These are phyloP conservation scores for Mycena citricolor DNA, from an alignment of 1,284 basidiomycete species.

Conservation along the genomic window DNA sequence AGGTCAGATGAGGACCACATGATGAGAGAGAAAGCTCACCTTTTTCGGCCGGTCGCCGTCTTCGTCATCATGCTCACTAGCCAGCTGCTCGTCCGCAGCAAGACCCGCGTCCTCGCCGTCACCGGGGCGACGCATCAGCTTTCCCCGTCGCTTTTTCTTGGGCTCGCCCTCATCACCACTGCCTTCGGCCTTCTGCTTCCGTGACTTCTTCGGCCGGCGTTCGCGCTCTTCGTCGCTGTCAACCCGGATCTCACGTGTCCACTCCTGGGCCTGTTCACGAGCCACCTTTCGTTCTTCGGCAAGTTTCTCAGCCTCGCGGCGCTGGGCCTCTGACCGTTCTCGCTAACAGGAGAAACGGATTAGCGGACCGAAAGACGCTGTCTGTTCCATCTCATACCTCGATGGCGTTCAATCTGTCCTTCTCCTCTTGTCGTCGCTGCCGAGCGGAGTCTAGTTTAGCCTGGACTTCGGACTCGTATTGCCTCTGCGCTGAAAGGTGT, in stretches of 20 bases:
- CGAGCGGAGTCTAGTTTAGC: constrained; percentile 76
- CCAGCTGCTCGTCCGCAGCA: constrained; percentile 51
- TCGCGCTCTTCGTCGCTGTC: constrained; percentile 79
- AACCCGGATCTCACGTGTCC: constrained; percentile 65
- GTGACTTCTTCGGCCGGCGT: constrained; percentile 52
- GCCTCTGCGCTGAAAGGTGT: constrained; percentile 70
- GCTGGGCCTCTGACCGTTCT: constrained; percentile 56
- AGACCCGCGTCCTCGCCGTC: constrained; percentile 43
- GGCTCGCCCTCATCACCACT: constrained; percentile 61
- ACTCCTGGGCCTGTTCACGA: constrained; percentile 77
- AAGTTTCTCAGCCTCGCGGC: constrained; percentile 63
- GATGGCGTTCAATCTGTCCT: constrained; percentile 53
- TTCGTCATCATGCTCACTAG: constrained; percentile 70
- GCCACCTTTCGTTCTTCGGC: constrained; percentile 73
- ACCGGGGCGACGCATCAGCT: constrained; percentile 42
- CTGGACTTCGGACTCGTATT: constrained; percentile 72
- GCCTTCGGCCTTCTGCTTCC: constrained; percentile 53
- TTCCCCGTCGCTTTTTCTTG: constrained; percentile 56
- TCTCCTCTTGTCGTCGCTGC: constrained; percentile 66
- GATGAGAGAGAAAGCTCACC: constrained; percentile 50
- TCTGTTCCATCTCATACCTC: too few species aligned
- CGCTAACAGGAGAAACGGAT: constrained; percentile 40
- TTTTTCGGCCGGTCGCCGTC: constrained; percentile 64
- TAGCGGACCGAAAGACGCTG: too few species aligned
- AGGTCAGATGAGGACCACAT: too few species aligned